Conservation (phyloP, 495 filamentous ascomycete species). For the Xylaria sp. region DNA sequence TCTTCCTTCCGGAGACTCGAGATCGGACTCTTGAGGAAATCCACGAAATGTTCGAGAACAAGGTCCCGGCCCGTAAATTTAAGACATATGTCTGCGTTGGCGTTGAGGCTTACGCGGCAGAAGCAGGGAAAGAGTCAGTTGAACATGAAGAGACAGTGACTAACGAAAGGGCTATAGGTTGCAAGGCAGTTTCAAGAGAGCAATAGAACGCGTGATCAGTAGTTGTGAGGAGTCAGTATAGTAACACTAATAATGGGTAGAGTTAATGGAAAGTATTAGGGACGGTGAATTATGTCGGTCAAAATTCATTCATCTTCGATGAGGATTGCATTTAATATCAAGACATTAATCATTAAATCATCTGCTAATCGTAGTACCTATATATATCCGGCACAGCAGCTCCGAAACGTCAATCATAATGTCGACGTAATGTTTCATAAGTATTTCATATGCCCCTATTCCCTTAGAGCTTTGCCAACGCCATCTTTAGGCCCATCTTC, state of each 20-base stretch:
- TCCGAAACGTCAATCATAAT: constrained; percentile 6
- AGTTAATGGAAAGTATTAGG: neutral
- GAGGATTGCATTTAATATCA: constrained; percentile 18
- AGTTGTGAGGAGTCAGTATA: neutral
- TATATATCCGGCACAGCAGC: constrained; percentile 9
- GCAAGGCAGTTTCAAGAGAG: neutral
- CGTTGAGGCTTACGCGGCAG: constrained; percentile 20
- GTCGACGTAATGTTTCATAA: constrained; percentile 14
- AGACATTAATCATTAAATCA: constrained; percentile 29
- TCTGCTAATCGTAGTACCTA: constrained; percentile 16
- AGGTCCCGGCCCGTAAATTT: constrained; percentile 53
- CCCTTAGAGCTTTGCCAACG: constrained; percentile 26
- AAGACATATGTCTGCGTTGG: constrained; percentile 40
- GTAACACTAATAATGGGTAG: neutral
- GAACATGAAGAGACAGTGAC: constrained; percentile 4
- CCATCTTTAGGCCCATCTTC: constrained; percentile 41
- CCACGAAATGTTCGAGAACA: constrained; percentile 61
- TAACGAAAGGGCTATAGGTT: neutral
- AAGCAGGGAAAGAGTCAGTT: constrained; percentile 11
- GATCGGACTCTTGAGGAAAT: constrained; percentile 61
- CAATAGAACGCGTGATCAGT: neutral
- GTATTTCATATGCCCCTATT: neutral
- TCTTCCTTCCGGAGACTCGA: constrained; percentile 59
- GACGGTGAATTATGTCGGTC: neutral
- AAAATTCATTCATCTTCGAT: neutral